phyloP scores from a whole-genome alignment of 1,284 basidiomycete species.

The Schizopora paradoxa region DNA sequence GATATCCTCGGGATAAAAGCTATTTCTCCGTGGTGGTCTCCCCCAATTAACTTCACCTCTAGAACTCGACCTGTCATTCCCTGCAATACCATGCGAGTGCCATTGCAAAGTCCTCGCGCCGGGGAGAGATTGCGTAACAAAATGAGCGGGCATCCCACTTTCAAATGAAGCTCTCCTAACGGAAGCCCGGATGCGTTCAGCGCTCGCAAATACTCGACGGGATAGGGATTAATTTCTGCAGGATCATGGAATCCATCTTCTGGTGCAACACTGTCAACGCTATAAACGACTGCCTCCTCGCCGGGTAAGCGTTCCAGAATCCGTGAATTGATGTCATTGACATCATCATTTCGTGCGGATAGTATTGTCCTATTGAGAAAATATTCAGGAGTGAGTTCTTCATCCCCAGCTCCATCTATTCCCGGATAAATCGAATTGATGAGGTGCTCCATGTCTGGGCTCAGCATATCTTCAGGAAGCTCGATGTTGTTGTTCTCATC shows the following conservation, averaged over 20 bases:
- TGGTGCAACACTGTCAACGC: slow-evolving; percentile 27
- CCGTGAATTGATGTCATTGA: slow-evolving; percentile 28
- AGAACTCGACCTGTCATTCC: slow-evolving; percentile 23
- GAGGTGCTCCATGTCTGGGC: slow-evolving; percentile 18
- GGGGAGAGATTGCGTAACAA: slow-evolving; percentile 32
- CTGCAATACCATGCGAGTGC: slow-evolving; percentile 26
- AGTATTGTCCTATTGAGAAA: slow-evolving; percentile 35
- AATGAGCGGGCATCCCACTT: slow-evolving; percentile 30
- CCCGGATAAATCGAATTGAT: slow-evolving; percentile 28
- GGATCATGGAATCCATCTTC: slow-evolving; percentile 10
- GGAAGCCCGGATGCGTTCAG: slow-evolving; percentile 28
- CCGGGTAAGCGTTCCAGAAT: slow-evolving; percentile 30
- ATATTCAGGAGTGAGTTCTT: slow-evolving; percentile 24
- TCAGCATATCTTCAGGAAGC: slow-evolving; percentile 24
- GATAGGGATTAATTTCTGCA: slow-evolving; percentile 5
- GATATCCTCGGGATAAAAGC: slow-evolving; percentile 31
- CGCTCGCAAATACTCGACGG: slow-evolving; percentile 28
- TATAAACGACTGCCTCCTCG: slow-evolving; percentile 21
- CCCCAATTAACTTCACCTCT: slow-evolving; percentile 26
- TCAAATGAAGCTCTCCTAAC: slow-evolving; percentile 27
- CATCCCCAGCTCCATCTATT: slow-evolving; percentile 16
- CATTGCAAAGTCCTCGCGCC: slow-evolving; percentile 33
- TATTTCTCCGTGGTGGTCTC: slow-evolving; percentile 26
- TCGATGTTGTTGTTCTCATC: slow-evolving; percentile 17
- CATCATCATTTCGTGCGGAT: slow-evolving; percentile 32